phyloP scores from a whole-genome alignment of 2,329 filamentous ascomycete genomes.

The Xylaria sp. region DNA sequence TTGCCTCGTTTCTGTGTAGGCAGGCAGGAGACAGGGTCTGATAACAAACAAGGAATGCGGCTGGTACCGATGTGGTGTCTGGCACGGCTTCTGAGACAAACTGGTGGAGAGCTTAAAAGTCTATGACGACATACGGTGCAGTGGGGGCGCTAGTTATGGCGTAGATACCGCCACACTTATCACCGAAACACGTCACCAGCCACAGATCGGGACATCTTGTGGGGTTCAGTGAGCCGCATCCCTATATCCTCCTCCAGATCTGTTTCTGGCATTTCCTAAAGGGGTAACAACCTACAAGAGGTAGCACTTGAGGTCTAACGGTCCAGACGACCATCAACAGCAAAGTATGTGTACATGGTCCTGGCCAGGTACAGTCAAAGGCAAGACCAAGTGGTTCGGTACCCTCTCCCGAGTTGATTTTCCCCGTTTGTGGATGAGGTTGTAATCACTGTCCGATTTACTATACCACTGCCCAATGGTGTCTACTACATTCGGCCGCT shows the following conservation, averaged over 20 bases:
- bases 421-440: no score
- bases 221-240: slow-evolving; percentile 20
- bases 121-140: slow-evolving; percentile 37
- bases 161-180: slow-evolving; percentile 30
- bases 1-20: background rate
- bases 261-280: slow-evolving; percentile 12
- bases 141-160: background rate
- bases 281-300: background rate
- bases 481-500: background rate
- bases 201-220: slow-evolving; percentile 10
- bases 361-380: background rate
- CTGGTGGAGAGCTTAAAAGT: slow-evolving; percentile 26
- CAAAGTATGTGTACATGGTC: background rate
- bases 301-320: background rate
- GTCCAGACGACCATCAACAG: background rate
- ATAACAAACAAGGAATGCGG: background rate
- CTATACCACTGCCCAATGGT: no score
- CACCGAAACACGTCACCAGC: slow-evolving; percentile 20
- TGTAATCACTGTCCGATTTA: no score
- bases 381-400: no score
- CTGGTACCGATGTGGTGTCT: background rate
- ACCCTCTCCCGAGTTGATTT: no score
- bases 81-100: background rate
- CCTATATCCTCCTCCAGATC: background rate
- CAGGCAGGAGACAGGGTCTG: background rate